phyloP scores from a whole-genome alignment of 2,329 filamentous ascomycete species.

The Cladosporium sp. region DNA sequence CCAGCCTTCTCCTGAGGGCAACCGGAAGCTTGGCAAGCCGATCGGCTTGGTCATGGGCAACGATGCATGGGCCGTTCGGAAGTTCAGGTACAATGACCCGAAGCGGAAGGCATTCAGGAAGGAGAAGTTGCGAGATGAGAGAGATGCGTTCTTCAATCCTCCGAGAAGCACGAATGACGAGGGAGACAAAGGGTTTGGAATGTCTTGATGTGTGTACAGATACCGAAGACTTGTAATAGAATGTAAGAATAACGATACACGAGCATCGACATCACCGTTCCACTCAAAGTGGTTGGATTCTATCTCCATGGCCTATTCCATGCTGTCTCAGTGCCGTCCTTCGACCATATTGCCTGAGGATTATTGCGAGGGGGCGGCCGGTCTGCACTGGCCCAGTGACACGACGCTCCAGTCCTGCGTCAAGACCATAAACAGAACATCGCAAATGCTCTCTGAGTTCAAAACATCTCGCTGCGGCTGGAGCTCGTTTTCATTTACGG shows the following conservation, averaged over 20 bases:
- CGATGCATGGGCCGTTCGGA: neutral
- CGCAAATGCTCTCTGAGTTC: too few relatives aligned
- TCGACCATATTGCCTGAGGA: too few relatives aligned
- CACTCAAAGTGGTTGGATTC: too few relatives aligned
- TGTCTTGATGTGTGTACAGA: neutral
- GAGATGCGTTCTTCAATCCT: neutral
- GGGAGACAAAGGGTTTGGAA: neutral
- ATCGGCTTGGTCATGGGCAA: neutral
- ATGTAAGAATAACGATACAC: neutral
- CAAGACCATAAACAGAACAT: too few relatives aligned
- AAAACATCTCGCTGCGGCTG: too few relatives aligned
- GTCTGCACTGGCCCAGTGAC: too few relatives aligned
- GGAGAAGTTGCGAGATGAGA: neutral
- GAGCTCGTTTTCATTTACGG: too few relatives aligned
- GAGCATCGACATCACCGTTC: too few relatives aligned
- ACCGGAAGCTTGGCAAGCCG: neutral
- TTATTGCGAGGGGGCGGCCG: too few relatives aligned
- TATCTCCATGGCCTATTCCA: too few relatives aligned
- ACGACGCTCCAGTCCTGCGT: too few relatives aligned
- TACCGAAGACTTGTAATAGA: neutral
- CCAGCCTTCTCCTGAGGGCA: neutral
- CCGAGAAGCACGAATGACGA: neutral
- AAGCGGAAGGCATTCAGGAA: neutral
- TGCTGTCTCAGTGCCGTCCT: too few relatives aligned
- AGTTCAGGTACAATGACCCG: conserved; percentile 5